Conservation (phyloP, 73 alveolate species). For the Blepharisma stoltei region DNA sequence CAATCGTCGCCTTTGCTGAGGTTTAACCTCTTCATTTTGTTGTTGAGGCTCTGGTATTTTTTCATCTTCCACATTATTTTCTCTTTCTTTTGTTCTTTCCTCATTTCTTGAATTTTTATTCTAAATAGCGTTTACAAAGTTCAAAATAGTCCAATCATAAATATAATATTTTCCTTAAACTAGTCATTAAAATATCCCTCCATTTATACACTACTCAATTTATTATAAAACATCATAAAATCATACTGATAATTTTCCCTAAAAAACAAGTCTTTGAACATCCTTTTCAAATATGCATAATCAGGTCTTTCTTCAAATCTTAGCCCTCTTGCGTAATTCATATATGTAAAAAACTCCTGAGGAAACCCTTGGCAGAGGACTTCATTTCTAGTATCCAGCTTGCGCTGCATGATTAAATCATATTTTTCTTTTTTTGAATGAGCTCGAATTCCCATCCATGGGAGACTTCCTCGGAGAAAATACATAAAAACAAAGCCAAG, state of each 20-base stretch:
- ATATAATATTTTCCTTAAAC: too few species aligned
- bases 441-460: constrained; percentile 80
- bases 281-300: constrained; percentile 67
- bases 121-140: too few species aligned
- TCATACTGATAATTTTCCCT: constrained; percentile 17
- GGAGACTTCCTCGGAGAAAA: constrained; percentile 75
- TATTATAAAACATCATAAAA: too few species aligned
- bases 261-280: constrained; percentile 44
- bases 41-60: too few species aligned
- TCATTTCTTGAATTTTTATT: too few species aligned
- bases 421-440: constrained; percentile 75
- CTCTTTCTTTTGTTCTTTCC: too few species aligned
- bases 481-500: constrained; percentile 78
- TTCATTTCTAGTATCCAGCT: constrained; percentile 65
- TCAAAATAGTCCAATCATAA: constrained; percentile 26
- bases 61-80: too few species aligned
- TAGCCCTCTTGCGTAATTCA: constrained; percentile 63
- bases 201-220: too few species aligned
- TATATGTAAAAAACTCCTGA: constrained; percentile 66
- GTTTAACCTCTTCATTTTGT: too few species aligned
- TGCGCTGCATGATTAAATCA: constrained; percentile 69
- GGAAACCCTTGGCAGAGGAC: constrained; percentile 78
- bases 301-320: constrained; percentile 78
- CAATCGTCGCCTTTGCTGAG: too few species aligned
- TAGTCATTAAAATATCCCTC: too few species aligned